phyloP scores from a whole-genome alignment of 768 basidiomycete species.

The Pluteus cervinus region DNA sequence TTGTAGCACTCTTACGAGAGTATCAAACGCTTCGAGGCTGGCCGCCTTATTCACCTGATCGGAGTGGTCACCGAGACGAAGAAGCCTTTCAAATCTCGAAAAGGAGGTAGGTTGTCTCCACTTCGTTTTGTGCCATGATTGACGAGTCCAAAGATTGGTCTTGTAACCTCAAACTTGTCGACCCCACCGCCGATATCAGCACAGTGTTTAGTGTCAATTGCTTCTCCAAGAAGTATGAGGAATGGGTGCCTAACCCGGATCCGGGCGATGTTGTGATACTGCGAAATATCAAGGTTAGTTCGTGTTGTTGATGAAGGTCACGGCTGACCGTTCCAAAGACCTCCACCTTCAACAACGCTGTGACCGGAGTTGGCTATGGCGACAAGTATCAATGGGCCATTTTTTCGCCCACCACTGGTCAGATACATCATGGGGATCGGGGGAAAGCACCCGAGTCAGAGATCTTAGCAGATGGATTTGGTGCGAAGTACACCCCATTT shows the following conservation, averaged over 20 bases:
- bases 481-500: slow-evolving; percentile 38
- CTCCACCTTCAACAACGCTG: slow-evolving; percentile 11
- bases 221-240: slow-evolving; percentile 40
- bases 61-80: slow-evolving; percentile 17
- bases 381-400: slow-evolving; percentile 51
- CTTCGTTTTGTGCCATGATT: background rate
- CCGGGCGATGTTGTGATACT: slow-evolving; percentile 49
- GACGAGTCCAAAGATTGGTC: slow-evolving; percentile 33
- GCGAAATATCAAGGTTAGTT: slow-evolving; percentile 40
- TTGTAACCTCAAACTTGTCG: slow-evolving; percentile 40
- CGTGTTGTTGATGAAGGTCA: background rate
- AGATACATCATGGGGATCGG: slow-evolving; percentile 29
- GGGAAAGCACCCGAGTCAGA: slow-evolving; percentile 31
- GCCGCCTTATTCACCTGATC: slow-evolving; percentile 13
- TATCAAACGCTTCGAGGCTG: slow-evolving; percentile 12
- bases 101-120: slow-evolving; percentile 16
- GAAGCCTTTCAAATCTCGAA: slow-evolving; percentile 10
- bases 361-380: slow-evolving; percentile 38
- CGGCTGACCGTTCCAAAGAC: background rate
- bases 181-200: slow-evolving; percentile 37
- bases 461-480: slow-evolving; percentile 27
- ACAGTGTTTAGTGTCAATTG: slow-evolving; percentile 33
- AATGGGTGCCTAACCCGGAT: slow-evolving; percentile 46
- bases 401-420: slow-evolving; percentile 34
- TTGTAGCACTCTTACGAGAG: slow-evolving; percentile 8